Evolutionary conservation across 306 rosid genomes (phyloP), one percentile per base, ranked within the genome.

Genomic region (Cicer cuneatum): DNA sequence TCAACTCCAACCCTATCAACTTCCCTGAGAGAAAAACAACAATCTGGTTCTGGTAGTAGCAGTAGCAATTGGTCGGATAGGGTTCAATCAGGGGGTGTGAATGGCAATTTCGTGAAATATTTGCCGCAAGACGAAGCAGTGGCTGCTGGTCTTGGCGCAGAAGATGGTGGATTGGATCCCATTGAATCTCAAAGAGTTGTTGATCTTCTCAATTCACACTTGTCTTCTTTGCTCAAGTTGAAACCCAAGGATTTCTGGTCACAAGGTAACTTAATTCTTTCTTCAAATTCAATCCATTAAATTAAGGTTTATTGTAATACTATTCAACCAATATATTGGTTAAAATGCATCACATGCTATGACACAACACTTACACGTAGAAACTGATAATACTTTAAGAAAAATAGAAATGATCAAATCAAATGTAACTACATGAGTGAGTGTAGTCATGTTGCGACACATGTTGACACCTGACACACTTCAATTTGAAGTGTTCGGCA

Each of bases 61-160:
- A 18, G 37, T 40, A 72, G 65, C 72, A 46, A 69, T 69, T 69
- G 1, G 12, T 51, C 62, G 1, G 33, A 42, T 38, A 80, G 85
- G 82, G 76, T 83, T 73, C 84, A 16, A 16, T 1, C 16, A 2
- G 45, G 18, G 51, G 59, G 18, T 15, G 57, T 29, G 2, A 83
- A 66, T 62, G 95, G 88, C 19, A 89, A 80, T 81, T 92, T 95
- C 73, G 97, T 95, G 0, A 89, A 78, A 63, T 95, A 92, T 84
- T 81, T 90, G 79, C 99, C 99, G 1, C 99, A 92, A 43, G 98
- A 95, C 47, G 99, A 92, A 84, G 99, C 98, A 0, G 91, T 92
- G 48, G 99, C 98, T 7, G 80, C 96, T 53, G 99, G 98, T 46
- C 92, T 92, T 48, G 86, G 92, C 43, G 92, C 92, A 10, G 87